Conservation (phyloP, 2,329 filamentous ascomycete genomes). For the Colletotrichum sp. region DNA sequence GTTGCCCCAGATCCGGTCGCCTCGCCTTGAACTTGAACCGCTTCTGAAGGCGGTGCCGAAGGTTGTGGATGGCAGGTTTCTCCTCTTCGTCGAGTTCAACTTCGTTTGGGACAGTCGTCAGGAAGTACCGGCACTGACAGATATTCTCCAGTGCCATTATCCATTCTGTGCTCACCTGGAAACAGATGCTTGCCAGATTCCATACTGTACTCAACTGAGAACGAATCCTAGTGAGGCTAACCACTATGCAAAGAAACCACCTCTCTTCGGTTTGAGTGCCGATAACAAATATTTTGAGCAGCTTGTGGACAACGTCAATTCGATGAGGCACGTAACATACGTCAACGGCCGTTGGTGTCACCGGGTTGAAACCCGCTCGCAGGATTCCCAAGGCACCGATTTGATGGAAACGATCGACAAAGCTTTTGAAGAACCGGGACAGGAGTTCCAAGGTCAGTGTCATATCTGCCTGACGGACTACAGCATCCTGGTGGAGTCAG, state of each 20-base stretch:
- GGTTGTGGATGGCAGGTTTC: not conserved
- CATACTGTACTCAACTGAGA: no score
- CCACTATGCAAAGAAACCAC: no score
- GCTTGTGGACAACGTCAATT: accelerated
- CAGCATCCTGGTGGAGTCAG: accelerated
- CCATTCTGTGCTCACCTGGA: not conserved
- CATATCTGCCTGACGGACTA: not conserved
- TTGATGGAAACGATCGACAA: not conserved
- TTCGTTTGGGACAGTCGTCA: not conserved
- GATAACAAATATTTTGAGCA: not conserved
- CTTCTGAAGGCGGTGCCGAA: not conserved
- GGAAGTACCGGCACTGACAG: not conserved
- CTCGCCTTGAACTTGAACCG: not conserved
- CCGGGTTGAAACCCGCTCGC: not conserved
- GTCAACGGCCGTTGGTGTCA: no score
- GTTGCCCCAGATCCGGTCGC: not conserved
- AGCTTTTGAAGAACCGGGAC: not conserved
- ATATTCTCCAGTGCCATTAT: not conserved
- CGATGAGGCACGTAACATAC: not conserved
- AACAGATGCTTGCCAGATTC: not conserved
- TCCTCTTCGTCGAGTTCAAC: not conserved
- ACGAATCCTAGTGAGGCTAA: no score
- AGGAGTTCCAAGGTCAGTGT: not conserved
- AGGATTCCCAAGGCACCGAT: not conserved
- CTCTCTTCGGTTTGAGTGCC: not conserved